Base-by-base conservation (phyloP, 1,284 basidiomycete genomes). In the Naganishia albida region DNA sequence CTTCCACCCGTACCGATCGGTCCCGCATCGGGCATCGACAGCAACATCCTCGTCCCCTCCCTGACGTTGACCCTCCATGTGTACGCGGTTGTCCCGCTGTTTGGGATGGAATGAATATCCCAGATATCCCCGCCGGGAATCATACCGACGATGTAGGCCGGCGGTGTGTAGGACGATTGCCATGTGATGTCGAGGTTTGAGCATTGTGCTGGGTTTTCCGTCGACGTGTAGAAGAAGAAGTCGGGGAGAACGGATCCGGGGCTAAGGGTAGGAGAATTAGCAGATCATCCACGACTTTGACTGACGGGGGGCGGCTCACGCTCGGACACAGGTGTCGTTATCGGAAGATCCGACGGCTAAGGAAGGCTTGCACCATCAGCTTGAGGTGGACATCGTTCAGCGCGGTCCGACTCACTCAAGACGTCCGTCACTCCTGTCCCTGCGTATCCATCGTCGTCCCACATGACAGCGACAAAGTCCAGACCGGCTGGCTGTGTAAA, bases 71-170 rank as follows among this genome's bases (percentile, higher is more conserved):
- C 67, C 6, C 7, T 23, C 59, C 63, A 65, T 1, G 54, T 34
- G 23, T 49, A 65, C 18, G 49, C 26, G 2, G 59, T 63, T 7
- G 28, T 20, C 8, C 51, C 49, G 20, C 30, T 40, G 8, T 18
- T 23, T 1, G 42, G 18, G 15, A 68, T 49, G 18, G 51, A 43
- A 34, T 64, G 62, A 7, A 64, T 46, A 18, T 48, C 34, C 46
- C 46, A 68, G 25, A 68, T 65, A 49, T 65, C 52, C 16, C 67
- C 67, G 15, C 67, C 64, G 18, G 67, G 67, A 26, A 68, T 65
- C 48, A 68, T 49, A 16, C 64, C 67, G 43, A 65, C 63, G 3
- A 68, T 49, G 38, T 56, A 46, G 7, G 63, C 53, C 18, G 67
- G 67, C 2, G 64, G 46, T 1, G 67, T 68, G 25, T 65, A 68